Conservation (phyloP, 805 yeast genomes). For the Monosporozyma servazzii region DNA sequence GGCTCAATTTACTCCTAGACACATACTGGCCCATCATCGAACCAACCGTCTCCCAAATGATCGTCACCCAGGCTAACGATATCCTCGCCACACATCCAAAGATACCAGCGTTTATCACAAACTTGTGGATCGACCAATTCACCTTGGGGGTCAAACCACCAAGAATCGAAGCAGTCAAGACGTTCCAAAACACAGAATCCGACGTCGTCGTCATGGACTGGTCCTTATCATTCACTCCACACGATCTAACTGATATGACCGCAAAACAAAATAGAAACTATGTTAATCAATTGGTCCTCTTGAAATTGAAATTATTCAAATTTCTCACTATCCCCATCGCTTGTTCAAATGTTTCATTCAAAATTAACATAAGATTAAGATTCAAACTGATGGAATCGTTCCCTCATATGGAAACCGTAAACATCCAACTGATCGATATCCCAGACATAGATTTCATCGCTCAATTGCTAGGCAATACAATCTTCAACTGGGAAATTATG, state of each 20-base stretch:
- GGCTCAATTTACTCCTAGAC: conserved; percentile 83
- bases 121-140: conserved; percentile 77
- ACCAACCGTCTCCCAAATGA: conserved; percentile 80
- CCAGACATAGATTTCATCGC: conserved; percentile 83
- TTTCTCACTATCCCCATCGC: conserved; percentile 60
- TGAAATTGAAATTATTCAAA: conserved; percentile 79
- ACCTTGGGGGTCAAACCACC: conserved; percentile 96
- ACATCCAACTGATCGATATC: conserved; percentile 73
- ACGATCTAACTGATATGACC: conserved; percentile 73
- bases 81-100: conserved; percentile 65
- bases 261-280: conserved; percentile 75
- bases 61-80: conserved; percentile 78
- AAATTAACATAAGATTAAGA: conserved; percentile 66
- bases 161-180: conserved; percentile 80
- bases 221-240: conserved; percentile 90
- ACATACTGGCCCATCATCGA: conserved; percentile 90
- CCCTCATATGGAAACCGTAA: conserved; percentile 90
- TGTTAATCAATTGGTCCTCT: conserved; percentile 71
- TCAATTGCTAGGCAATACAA: conserved; percentile 62
- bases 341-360: conserved; percentile 72
- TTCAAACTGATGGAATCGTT: conserved; percentile 81
- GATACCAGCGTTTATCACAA: conserved; percentile 72
- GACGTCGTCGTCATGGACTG: conserved; percentile 98
- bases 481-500: conserved; percentile 81
- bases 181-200: conserved; percentile 79